Percentiles rank a stretch among this genome's conserved stretches.
phyloP scores from a whole-genome alignment of 1,284 basidiomycete species.

The Trichosporon sp. region DNA sequence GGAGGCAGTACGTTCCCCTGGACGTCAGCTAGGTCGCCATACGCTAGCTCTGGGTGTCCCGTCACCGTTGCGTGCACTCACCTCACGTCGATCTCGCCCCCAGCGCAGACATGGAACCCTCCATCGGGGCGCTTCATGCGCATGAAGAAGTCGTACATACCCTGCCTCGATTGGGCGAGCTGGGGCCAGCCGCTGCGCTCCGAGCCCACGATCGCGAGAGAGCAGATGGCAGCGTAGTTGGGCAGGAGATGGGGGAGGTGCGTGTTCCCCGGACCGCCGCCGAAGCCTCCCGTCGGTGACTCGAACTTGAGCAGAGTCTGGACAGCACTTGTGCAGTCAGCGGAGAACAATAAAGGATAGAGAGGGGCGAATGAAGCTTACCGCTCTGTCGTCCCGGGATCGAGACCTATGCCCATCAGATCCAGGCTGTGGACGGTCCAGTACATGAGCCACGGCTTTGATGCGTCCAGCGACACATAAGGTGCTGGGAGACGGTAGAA shows the following conservation, averaged over 20 bases:
- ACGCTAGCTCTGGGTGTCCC: too few species aligned
- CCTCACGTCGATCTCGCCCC: constrained; percentile 93
- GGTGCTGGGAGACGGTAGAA: constrained; percentile 63
- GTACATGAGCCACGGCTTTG: constrained; percentile 87
- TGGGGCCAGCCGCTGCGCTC: constrained; percentile 74
- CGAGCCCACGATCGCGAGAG: constrained; percentile 78
- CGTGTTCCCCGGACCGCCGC: constrained; percentile 73
- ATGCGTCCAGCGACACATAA: constrained; percentile 84
- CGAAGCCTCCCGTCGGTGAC: constrained; percentile 83
- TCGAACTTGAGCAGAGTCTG: constrained; percentile 73
- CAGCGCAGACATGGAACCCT: constrained; percentile 83
- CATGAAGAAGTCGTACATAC: constrained; percentile 87
- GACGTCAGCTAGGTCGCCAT: constrained; percentile 33
- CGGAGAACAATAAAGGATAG: not conserved
- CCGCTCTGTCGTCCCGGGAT: constrained; percentile 72
- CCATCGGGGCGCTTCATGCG: constrained; percentile 92
- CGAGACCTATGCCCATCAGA: constrained; percentile 72
- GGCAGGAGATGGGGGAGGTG: constrained; percentile 86
- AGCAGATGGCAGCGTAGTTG: constrained; percentile 84
- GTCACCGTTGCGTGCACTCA: constrained; percentile 51
- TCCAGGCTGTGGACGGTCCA: constrained; percentile 85
- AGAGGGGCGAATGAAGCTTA: constrained; percentile 50
- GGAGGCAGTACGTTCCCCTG: constrained; percentile 75
- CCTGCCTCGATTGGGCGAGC: constrained; percentile 67
- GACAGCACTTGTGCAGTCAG: constrained; percentile 38